These are phyloP conservation scores for Tuber umbilicatum DNA, from an alignment of 495 filamentous ascomycete species.

Conservation along the genomic window DNA sequence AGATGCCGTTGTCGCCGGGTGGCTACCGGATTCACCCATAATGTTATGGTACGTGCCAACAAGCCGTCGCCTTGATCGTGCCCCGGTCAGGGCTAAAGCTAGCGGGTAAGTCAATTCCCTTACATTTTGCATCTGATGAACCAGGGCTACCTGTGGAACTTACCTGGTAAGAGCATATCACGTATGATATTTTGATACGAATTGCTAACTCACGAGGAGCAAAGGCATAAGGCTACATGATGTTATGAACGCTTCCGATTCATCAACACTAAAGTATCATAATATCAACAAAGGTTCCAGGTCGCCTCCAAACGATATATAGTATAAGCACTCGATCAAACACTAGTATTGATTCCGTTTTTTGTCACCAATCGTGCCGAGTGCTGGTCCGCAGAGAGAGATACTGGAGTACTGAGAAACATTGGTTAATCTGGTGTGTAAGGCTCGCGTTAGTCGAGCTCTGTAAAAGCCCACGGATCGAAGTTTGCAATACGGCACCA, in stretches of 20 bases:
- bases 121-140: neutral
- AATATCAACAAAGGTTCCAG: neutral
- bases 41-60: neutral
- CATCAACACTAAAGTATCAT: neutral
- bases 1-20: neutral
- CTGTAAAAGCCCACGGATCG: neutral
- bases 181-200: neutral
- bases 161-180: neutral
- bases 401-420: neutral
- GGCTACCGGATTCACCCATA: neutral
- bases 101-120: neutral
- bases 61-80: neutral
- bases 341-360: neutral
- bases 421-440: neutral
- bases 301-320: neutral
- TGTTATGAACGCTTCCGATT: neutral
- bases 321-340: neutral
- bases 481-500: neutral
- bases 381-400: neutral
- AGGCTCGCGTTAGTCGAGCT: neutral
- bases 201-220: neutral
- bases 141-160: neutral
- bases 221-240: neutral
- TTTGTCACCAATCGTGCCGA: neutral
- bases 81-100: neutral